Evolutionary conservation across 345 rosid genomes (phyloP).

Genomic region (Anastatica hierochuntica): DNA sequence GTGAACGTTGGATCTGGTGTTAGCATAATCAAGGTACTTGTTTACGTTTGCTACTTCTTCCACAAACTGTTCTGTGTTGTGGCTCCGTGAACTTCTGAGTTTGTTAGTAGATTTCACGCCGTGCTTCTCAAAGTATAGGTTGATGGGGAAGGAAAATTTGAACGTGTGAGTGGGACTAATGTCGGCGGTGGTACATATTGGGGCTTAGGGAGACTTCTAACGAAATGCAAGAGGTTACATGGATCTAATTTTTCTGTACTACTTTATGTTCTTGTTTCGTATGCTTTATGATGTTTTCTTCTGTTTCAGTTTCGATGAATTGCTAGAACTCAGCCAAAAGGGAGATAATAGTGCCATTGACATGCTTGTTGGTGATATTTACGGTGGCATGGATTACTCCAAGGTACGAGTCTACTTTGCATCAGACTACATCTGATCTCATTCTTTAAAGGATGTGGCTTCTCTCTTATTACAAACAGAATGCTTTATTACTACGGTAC

Average conservation of each 20-base stretch:
- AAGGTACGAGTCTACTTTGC: conserved; percentile 58
- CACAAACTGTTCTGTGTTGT: not conserved
- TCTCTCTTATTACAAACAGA: not conserved
- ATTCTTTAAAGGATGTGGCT: not conserved
- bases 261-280: not conserved
- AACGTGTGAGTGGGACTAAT: conserved; percentile 96
- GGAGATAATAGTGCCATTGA: conserved; percentile 91
- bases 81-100: not conserved
- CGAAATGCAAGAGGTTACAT: conserved; percentile 82
- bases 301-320: conserved; percentile 71
- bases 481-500: too few species aligned
- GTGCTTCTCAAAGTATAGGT: conserved; percentile 43
- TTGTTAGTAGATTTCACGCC: too few species aligned
- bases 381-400: conserved; percentile 90
- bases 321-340: conserved; percentile 91
- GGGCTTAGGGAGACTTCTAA: conserved; percentile 92
- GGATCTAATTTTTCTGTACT: conserved; percentile 6
- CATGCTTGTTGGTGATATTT: conserved; percentile 98
- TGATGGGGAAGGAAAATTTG: conserved; percentile 94
- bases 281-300: conserved; percentile 5
- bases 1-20: conserved; percentile 99
- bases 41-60: conserved; percentile 3
- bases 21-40: conserved; percentile 87
- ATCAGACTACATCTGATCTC: conserved; percentile 6
- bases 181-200: conserved; percentile 99